Evolutionary conservation across 495 filamentous ascomycete genomes (phyloP).

Genomic region (Penicillium mononematosum): DNA sequence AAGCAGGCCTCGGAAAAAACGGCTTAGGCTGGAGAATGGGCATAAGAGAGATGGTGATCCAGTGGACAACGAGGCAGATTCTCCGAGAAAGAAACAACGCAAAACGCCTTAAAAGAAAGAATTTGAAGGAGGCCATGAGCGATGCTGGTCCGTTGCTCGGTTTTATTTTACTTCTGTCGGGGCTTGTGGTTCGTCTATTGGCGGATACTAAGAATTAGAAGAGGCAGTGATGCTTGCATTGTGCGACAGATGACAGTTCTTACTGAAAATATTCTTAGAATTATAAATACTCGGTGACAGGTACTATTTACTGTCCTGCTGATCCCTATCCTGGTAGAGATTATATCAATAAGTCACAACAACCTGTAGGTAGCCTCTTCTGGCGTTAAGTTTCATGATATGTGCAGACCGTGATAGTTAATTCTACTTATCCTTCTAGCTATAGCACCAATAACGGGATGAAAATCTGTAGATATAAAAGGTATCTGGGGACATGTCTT

Average conservation of each 20-base stretch:
- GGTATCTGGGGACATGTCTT: too few species aligned
- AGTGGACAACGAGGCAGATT: background rate
- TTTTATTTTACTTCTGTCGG: background rate
- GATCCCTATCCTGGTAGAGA: background rate
- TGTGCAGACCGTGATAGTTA: too few species aligned
- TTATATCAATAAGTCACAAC: background rate
- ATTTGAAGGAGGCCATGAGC: background rate
- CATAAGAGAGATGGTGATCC: slow-evolving; percentile 10
- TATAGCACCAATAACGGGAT: too few species aligned
- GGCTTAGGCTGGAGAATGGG: slow-evolving; percentile 9
- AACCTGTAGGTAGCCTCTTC: too few species aligned
- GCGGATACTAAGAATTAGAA: background rate
- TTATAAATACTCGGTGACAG: background rate
- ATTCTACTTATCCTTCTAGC: too few species aligned
- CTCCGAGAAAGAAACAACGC: slow-evolving; percentile 4
- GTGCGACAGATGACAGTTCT: background rate
- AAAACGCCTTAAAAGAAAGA: background rate
- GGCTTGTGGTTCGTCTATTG: background rate
- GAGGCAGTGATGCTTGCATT: background rate
- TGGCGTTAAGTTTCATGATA: too few species aligned
- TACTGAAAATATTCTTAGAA: background rate
- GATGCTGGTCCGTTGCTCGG: background rate
- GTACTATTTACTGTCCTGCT: background rate
- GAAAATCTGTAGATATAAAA: too few species aligned
- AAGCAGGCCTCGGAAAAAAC: slow-evolving; percentile 29